Evolutionary conservation across 176 grass and related monocot species (phyloP).

Genomic region (Poa pratensis): DNA sequence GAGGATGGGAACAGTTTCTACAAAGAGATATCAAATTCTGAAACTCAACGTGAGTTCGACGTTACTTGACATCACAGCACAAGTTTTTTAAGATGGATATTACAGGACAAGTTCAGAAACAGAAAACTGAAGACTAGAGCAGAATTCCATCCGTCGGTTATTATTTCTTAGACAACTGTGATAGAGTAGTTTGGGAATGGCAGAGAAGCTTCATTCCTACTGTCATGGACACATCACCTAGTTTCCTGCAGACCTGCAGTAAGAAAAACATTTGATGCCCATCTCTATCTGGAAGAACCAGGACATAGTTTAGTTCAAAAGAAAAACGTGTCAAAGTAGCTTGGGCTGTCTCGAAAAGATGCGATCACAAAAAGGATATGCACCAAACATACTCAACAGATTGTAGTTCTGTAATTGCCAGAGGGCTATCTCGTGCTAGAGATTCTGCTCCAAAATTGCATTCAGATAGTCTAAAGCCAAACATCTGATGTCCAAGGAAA

Average conservation of each 20-base stretch:
- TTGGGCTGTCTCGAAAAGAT: neutral
- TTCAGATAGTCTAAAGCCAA: neutral
- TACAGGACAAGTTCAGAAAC: neutral
- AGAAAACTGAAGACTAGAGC: neutral
- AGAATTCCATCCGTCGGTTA: neutral
- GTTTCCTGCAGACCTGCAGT: neutral
- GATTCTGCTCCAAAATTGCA: no score
- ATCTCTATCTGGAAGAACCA: neutral
- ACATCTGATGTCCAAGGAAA: neutral
- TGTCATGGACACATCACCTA: neutral
- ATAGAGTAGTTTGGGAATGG: neutral
- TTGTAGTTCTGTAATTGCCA: neutral
- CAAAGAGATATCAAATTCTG: neutral
- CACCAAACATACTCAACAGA: no score
- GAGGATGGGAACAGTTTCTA: neutral
- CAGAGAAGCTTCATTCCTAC: neutral
- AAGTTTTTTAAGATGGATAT: neutral
- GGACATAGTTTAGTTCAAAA: neutral
- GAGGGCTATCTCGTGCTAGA: neutral
- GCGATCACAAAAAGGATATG: neutral
- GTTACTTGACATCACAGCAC: neutral
- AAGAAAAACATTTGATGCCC: neutral
- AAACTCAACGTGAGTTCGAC: neutral
- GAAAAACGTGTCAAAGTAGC: neutral
- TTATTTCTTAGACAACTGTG: slow-evolving; percentile 21